Evolutionary conservation across 768 basidiomycete genomes (phyloP).

Genomic region (Russula earlei): DNA sequence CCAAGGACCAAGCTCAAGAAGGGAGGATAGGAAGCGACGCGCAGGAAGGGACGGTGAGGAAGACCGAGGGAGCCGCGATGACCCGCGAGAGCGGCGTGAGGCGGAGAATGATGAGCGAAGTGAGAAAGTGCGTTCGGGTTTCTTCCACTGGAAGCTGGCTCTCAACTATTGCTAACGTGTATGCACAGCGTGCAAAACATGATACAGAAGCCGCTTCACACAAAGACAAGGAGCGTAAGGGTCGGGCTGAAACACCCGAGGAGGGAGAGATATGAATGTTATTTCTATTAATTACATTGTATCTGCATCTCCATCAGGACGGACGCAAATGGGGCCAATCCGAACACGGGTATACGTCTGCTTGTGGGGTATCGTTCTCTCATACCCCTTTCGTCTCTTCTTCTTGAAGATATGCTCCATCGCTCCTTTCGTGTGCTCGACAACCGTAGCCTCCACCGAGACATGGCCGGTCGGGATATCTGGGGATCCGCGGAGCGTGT

Average conservation of each 20-base stretch:
- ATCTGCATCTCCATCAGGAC: no score
- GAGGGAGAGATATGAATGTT: conserved; percentile 69
- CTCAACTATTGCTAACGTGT: conserved; percentile 3
- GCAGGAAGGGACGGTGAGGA: conserved; percentile 37
- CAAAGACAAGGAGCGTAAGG: conserved; percentile 29
- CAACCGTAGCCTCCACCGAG: conserved; percentile 77
- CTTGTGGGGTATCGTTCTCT: conserved; percentile 88
- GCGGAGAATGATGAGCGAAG: conserved; percentile 35
- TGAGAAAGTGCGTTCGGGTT: conserved; percentile 36
- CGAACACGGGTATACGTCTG: conserved; percentile 93
- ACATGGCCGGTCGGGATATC: conserved; percentile 56
- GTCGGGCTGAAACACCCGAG: conserved; percentile 61
- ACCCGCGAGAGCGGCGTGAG: conserved; percentile 28
- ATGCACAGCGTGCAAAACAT: conserved; percentile 48
- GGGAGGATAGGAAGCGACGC: conserved; percentile 39
- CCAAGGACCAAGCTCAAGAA: conserved; percentile 46
- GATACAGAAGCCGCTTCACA: conserved; percentile 33
- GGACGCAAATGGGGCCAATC: conserved; percentile 68
- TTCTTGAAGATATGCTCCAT: conserved; percentile 94
- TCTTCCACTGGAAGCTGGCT: no score
- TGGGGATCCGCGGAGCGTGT: conserved; percentile 76
- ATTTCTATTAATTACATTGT: no score
- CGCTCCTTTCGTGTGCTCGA: conserved; percentile 93
- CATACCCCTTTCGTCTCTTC: conserved; percentile 97
- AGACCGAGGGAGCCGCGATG: conserved; percentile 43